Evolutionary conservation across 2,329 filamentous ascomycete species (phyloP).

Genomic region (Phialemonium atrogriseum): DNA sequence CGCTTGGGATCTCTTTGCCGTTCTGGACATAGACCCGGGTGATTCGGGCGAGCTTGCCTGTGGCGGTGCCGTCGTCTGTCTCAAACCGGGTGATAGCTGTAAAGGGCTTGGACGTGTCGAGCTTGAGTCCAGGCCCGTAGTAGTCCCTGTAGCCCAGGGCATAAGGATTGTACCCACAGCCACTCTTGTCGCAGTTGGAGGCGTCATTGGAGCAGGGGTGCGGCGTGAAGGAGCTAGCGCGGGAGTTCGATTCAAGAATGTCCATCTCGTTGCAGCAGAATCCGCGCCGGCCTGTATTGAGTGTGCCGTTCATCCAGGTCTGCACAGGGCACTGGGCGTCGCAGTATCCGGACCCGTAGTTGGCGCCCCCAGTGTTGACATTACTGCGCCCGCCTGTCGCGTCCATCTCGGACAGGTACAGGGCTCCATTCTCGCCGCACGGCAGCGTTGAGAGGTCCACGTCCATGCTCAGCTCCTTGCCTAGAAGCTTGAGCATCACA

Average conservation of each 20-base stretch:
- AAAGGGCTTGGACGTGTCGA: conserved; percentile 35
- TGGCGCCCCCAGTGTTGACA: conserved; percentile 41
- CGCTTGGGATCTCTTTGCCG: conserved; percentile 30
- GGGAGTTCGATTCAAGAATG: conserved; percentile 33
- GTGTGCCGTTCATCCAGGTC: conserved; percentile 21
- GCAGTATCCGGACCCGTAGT: conserved; percentile 50
- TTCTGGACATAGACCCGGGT: conserved; percentile 36
- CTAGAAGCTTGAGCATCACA: conserved; percentile 46
- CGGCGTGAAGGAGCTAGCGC: conserved; percentile 27
- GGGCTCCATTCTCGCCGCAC: conserved; percentile 55
- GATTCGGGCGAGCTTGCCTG: conserved; percentile 34
- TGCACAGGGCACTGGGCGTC: conserved; percentile 40
- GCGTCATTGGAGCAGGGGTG: conserved; percentile 29
- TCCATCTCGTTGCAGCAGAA: conserved; percentile 36
- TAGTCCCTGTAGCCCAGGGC: conserved; percentile 18
- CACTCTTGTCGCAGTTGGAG: conserved; percentile 24
- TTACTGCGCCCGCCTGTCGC: conserved; percentile 45
- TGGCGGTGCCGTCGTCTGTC: conserved; percentile 18
- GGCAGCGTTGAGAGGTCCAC: conserved; percentile 53
- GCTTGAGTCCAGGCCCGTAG: conserved; percentile 20
- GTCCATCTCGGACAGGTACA: conserved; percentile 56
- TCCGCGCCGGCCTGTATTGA: conserved; percentile 24
- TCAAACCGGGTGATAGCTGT: conserved; percentile 37
- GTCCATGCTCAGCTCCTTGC: conserved; percentile 53
- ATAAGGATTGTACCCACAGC: conserved; percentile 26